Evolutionary conservation across 2,329 filamentous ascomycete genomes (phyloP).

Genomic region (Colletotrichum sp.): DNA sequence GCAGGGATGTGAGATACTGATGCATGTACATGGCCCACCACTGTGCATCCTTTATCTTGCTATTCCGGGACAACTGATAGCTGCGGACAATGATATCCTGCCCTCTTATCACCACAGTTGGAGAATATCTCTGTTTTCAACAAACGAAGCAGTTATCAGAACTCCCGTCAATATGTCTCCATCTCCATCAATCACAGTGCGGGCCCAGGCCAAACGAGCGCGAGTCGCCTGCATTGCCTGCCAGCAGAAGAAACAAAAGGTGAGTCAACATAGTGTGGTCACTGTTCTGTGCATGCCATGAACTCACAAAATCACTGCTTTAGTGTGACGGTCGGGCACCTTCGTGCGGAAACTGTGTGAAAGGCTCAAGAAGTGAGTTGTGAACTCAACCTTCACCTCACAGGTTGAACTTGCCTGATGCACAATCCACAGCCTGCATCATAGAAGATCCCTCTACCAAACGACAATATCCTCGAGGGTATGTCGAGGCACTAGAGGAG

Average conservation of each 20-base stretch:
- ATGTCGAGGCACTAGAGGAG: background rate
- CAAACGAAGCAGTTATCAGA: background rate
- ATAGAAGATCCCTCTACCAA: background rate
- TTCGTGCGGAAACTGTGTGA: background rate
- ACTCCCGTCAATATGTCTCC: background rate
- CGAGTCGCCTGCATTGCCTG: background rate
- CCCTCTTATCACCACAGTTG: background rate
- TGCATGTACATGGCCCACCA: background rate
- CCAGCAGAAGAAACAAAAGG: background rate
- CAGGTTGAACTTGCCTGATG: background rate
- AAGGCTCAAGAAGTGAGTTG: background rate
- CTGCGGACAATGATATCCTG: background rate
- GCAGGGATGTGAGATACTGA: background rate
- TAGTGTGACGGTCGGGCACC: background rate
- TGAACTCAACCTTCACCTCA: fast-evolving
- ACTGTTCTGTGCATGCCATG: fast-evolving
- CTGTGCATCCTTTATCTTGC: background rate
- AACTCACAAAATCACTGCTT: background rate
- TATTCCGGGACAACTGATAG: background rate
- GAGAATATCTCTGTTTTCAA: fast-evolving
- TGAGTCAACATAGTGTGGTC: background rate
- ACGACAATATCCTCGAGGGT: background rate
- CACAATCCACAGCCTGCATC: background rate
- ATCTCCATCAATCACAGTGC: background rate
- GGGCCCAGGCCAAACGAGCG: background rate